These are phyloP conservation scores for Colletotrichum truncatum DNA, from an alignment of 2,329 filamentous ascomycete species.

Conservation along the genomic window DNA sequence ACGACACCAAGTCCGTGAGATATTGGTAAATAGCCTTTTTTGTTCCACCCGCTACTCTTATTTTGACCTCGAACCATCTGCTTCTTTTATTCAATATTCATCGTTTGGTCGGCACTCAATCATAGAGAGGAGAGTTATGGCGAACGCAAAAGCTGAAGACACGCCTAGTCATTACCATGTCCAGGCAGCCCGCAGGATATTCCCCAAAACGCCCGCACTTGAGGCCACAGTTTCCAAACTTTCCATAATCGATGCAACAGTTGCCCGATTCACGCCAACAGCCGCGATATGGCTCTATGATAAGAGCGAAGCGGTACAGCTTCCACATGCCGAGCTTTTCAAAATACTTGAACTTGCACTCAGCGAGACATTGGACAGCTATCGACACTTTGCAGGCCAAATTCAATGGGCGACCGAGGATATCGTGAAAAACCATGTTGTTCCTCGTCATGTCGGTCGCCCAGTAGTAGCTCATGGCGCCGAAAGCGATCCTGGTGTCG, in stretches of 20 bases:
- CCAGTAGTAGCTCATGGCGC: constrained; percentile 46
- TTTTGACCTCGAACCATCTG: too few species aligned
- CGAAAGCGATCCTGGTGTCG: constrained; percentile 50
- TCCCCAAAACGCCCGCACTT: not conserved
- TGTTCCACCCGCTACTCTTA: too few species aligned
- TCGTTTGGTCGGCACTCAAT: too few species aligned
- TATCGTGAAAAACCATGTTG: constrained; percentile 33
- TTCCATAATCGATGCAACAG: constrained; percentile 53
- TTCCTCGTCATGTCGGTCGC: constrained; percentile 43
- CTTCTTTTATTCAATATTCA: too few species aligned
- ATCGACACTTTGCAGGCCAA: constrained; percentile 52
- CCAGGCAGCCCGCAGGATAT: not conserved
- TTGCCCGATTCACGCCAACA: constrained; percentile 48
- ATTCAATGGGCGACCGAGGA: constrained; percentile 44
- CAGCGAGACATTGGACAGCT: constrained; percentile 44
- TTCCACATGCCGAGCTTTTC: constrained; percentile 14
- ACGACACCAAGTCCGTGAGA: too few species aligned
- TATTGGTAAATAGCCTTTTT: too few species aligned
- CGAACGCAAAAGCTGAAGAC: not conserved
- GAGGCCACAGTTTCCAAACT: constrained; percentile 31
- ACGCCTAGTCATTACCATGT: not conserved
- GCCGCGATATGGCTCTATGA: constrained; percentile 56
- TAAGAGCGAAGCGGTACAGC: constrained; percentile 29
- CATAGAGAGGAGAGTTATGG: too few species aligned
- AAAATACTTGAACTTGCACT: constrained; percentile 35